Evolutionary conservation across 1,139 yeast species (phyloP).

Genomic region (Geotrichum phurueaensis): DNA sequence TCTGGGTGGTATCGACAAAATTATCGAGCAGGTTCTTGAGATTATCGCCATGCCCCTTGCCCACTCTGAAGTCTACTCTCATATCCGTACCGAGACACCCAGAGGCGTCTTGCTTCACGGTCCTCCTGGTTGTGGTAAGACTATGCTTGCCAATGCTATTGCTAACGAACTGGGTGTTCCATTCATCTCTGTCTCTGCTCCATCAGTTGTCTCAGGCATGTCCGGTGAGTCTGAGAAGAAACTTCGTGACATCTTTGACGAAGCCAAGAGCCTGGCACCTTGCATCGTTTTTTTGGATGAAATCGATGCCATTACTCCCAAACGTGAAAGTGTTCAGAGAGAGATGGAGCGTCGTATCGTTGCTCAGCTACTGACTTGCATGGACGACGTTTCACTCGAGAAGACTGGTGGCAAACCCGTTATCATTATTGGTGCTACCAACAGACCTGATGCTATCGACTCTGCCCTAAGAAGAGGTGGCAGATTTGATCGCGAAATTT

Average conservation of each 20-base stretch:
- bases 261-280: conserved; percentile 85
- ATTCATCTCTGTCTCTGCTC: conserved; percentile 85
- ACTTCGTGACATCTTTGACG: conserved; percentile 85
- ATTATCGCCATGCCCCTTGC: conserved; percentile 83
- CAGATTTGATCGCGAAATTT: conserved; percentile 90
- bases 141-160: conserved; percentile 89
- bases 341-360: conserved; percentile 98
- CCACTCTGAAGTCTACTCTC: conserved; percentile 83
- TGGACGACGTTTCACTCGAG: conserved; percentile 84
- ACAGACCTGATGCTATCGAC: conserved; percentile 92
- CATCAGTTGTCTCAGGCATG: conserved; percentile 98
- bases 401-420: conserved; percentile 92
- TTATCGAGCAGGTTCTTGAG: conserved; percentile 81
- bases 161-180: conserved; percentile 96
- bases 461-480: conserved; percentile 97
- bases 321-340: conserved; percentile 95
- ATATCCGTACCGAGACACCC: conserved; percentile 96
- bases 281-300: conserved; percentile 91
- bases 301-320: conserved; percentile 96
- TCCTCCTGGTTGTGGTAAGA: conserved; percentile 99
- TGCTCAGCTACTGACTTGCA: conserved; percentile 86
- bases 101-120: conserved; percentile 92
- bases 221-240: conserved; percentile 98
- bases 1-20: conserved; percentile 83
- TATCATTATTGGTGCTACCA: conserved; percentile 93